Base-by-base conservation (phyloP, 2,329 filamentous ascomycete species). In the Talaromyces albobiverticillius region DNA sequence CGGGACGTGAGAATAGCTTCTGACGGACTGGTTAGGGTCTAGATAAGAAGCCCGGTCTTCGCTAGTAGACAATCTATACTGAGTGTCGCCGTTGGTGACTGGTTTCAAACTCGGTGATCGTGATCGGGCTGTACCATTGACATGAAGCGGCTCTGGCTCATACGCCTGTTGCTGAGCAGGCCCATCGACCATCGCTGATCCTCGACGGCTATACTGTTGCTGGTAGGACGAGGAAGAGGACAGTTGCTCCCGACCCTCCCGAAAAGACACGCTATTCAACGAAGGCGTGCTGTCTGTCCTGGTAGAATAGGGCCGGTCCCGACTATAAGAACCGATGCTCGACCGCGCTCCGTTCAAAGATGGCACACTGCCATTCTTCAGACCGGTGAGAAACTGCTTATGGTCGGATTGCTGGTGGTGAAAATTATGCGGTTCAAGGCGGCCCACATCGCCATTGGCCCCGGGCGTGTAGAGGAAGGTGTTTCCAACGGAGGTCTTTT, bases 291-390 rank as follows among this genome's bases (percentile, higher is more conserved):
- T 78, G 36, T 68, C 70, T 57, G 42, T 52, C 60, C 72, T 71
- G n/a, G n/a, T n/a, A 49, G 72, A 68, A 54, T 67, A 67, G 31
- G 65, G 67, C 60, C 63, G 68, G 18, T 75, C 74, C 65, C 71
- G 64, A 41, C 70, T 70, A 57, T 75, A 73, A 47, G 73, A 75
- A 53, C 70, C 71, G 56, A 69, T 66, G 56, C 69, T 74, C 54
- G 77, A 74, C 61, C 76, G 77, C 60, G 79, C 82, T 66, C 86
- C 85, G 61, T 80, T 78, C 65, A 83, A 65, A 34, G 82, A 79
- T 69, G 77, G 82, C 73, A 85, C 81, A 71, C 79, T 85, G 64
- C 82, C 79, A 69, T 75, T 72, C 64, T 72, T 74, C 32, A 71
- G 53, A 26, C 67, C 65, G 47, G 70, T 68, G 59, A 70, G 57